A percentile compares a stretch with the other conserved stretches of the same genome.
phyloP scores from a whole-genome alignment of 2,329 filamentous ascomycete genomes.

The Fusarium sp. region DNA sequence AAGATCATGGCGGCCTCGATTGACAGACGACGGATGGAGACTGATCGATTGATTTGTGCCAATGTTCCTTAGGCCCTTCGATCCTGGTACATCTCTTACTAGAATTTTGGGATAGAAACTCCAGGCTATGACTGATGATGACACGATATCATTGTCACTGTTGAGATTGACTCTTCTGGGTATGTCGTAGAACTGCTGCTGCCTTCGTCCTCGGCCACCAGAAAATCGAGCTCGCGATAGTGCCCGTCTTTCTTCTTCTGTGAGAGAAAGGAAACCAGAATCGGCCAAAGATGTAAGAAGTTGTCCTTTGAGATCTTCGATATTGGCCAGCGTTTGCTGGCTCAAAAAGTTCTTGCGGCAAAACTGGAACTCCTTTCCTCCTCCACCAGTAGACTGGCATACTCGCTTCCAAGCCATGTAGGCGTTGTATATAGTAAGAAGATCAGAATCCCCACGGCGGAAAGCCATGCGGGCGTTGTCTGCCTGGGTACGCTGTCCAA shows the following conservation, averaged over 20 bases:
- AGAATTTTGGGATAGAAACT: slow-evolving; percentile 97
- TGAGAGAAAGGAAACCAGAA: slow-evolving; percentile 83
- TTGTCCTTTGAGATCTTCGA: slow-evolving; percentile 96
- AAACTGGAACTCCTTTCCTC: slow-evolving; percentile 84
- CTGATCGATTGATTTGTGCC: slow-evolving; percentile 92
- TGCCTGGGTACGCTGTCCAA: slow-evolving; percentile 85
- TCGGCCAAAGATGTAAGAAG: slow-evolving; percentile 87
- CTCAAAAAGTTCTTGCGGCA: slow-evolving; percentile 96
- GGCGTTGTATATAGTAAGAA: slow-evolving; percentile 93
- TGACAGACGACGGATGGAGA: slow-evolving; percentile 89
- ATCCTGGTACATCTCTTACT: slow-evolving; percentile 75
- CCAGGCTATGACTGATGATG: slow-evolving; percentile 87
- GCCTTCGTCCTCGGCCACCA: slow-evolving; percentile 65
- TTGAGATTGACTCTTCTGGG: slow-evolving; percentile 80
- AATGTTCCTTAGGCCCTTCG: slow-evolving; percentile 89
- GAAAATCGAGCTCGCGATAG: slow-evolving; percentile 76
- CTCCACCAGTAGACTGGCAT: slow-evolving; percentile 72
- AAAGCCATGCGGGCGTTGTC: slow-evolving; percentile 84
- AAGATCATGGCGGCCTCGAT: slow-evolving; percentile 75
- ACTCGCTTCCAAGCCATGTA: slow-evolving; percentile 90
- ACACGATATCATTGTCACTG: slow-evolving; percentile 82
- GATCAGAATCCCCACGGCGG: slow-evolving; percentile 87
- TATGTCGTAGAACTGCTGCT: slow-evolving; percentile 83
- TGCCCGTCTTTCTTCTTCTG: slow-evolving; percentile 76
- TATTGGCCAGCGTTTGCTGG: slow-evolving; percentile 87